Percentiles rank a stretch among this genome's conserved stretches.
These are phyloP conservation scores for Cucurbita moschata DNA, from an alignment of 306 rosid species.

Conservation along the genomic window DNA sequence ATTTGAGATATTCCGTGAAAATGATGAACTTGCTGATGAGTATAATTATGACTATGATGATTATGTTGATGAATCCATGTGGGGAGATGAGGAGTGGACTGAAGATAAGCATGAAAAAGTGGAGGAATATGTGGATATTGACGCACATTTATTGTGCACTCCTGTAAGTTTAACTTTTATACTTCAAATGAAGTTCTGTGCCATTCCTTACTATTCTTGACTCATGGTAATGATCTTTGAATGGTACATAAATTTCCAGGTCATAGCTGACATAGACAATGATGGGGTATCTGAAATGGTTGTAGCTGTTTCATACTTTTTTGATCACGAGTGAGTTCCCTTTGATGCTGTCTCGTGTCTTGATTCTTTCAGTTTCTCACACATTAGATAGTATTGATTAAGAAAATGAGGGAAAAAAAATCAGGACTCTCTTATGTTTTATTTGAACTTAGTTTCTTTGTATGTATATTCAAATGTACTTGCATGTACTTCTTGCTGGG, in stretches of 20 bases:
- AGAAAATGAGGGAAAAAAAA: neutral
- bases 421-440: neutral
- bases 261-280: conserved; percentile 91
- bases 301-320: conserved; percentile 88
- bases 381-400: neutral
- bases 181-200: neutral
- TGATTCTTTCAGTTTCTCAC: neutral
- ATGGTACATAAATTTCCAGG: conserved; percentile 31
- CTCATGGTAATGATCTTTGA: neutral
- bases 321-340: conserved; percentile 80
- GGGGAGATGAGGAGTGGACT: conserved; percentile 95
- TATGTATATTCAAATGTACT: neutral
- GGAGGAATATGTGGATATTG: conserved; percentile 77
- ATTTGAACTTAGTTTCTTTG: neutral
- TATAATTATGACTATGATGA: conserved; percentile 85
- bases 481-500: neutral
- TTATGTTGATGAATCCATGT: conserved; percentile 72
- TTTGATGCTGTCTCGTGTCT: neutral
- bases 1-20: conserved; percentile 68
- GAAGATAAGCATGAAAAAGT: conserved; percentile 55
- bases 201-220: neutral
- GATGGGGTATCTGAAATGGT: conserved; percentile 93
- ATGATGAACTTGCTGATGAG: conserved; percentile 79
- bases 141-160: conserved; percentile 77
- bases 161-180: conserved; percentile 48